Evolutionary conservation across 2,329 filamentous ascomycete species (phyloP).

Genomic region (Penicillium digitatum): DNA sequence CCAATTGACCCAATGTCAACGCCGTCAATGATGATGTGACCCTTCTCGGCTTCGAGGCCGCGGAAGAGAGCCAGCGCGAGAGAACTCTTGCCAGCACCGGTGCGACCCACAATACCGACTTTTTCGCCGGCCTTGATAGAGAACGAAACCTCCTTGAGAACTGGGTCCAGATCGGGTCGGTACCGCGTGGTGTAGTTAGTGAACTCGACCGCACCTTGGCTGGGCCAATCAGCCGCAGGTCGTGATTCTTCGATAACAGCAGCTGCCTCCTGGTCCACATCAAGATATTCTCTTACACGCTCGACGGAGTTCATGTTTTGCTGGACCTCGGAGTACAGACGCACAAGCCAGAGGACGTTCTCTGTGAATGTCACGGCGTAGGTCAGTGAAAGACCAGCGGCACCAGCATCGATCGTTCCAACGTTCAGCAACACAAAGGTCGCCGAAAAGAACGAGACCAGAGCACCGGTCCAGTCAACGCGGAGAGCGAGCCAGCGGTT

Average conservation of each 20-base stretch:
- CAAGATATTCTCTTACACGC: slow-evolving; percentile 93
- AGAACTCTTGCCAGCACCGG: slow-evolving; percentile 94
- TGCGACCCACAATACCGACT: slow-evolving; percentile 92
- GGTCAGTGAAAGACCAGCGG: slow-evolving; percentile 87
- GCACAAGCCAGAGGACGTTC: slow-evolving; percentile 93
- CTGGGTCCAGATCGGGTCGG: slow-evolving; percentile 78
- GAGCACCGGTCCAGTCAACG: slow-evolving; percentile 81
- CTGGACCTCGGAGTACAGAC: slow-evolving; percentile 89
- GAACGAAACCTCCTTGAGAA: slow-evolving; percentile 79
- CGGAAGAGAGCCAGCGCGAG: slow-evolving; percentile 90
- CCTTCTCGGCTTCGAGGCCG: slow-evolving; percentile 82
- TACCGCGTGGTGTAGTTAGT: slow-evolving; percentile 86
- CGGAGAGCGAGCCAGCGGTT: slow-evolving; percentile 96
- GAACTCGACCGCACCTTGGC: slow-evolving; percentile 80
- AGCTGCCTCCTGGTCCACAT: slow-evolving; percentile 88
- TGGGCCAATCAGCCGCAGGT: slow-evolving; percentile 78
- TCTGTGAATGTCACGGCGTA: slow-evolving; percentile 97
- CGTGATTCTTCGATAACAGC: slow-evolving; percentile 72
- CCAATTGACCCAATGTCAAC: slow-evolving; percentile 89
- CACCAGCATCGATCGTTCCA: slow-evolving; percentile 79
- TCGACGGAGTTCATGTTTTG: slow-evolving; percentile 99
- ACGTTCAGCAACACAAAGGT: slow-evolving; percentile 83
- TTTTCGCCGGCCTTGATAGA: slow-evolving; percentile 83
- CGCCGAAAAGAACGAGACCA: slow-evolving; percentile 91
- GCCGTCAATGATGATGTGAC: slow-evolving; percentile 84